Evolutionary conservation across 2,329 filamentous ascomycete genomes (phyloP), one percentile per base, ranked within the genome.

Genomic region (Colletotrichum kahawae): DNA sequence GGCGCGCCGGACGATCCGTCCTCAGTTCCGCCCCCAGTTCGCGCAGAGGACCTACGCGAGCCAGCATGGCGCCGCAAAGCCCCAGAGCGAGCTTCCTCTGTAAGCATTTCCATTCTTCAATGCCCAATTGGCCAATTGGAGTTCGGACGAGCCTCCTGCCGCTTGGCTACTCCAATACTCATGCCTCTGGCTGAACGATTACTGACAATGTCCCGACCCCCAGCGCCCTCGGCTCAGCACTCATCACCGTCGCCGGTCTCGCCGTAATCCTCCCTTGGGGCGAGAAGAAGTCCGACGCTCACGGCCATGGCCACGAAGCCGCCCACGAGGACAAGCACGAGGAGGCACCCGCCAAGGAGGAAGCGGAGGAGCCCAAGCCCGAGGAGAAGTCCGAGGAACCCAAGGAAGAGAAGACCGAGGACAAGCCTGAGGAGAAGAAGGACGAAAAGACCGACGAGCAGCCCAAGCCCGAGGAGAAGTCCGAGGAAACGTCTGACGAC

Each of bases 281-380:
- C 24, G 60, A 36, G 21, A 31, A 36, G 29, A 31, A 67, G 65
- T 62, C 73, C 43, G 67, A 75, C 38, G 57, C 27, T 16, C 57
- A 62, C n/a, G 65, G 64, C 24, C 73, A 76, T 54, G 65, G 70
- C 24, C 73, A 76, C 54, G 64, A 74, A 27, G 70, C 43, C 14
- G 36, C 27, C 33, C 69, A 75, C 43, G 34, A 68, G 33, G 71
- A 74, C 33, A 59, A 65, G 62, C 60, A 67, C 27, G 51, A 79
- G 64, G 77, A 62, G 56, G 29, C 43, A 33, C 16, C 34, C 27
- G 34, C 36, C 7, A 68, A 54, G 66, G 81, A 82, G 65, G 80
- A 80, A 7, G 57, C n/a, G 13, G 81, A 82, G 66, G 80, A 80
- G 29, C n/a, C 31, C 13, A 79, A 82, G 56, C 77, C 79, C 48